Base-by-base conservation (phyloP, 2,329 filamentous ascomycete genomes). In the Neonectria faginata region DNA sequence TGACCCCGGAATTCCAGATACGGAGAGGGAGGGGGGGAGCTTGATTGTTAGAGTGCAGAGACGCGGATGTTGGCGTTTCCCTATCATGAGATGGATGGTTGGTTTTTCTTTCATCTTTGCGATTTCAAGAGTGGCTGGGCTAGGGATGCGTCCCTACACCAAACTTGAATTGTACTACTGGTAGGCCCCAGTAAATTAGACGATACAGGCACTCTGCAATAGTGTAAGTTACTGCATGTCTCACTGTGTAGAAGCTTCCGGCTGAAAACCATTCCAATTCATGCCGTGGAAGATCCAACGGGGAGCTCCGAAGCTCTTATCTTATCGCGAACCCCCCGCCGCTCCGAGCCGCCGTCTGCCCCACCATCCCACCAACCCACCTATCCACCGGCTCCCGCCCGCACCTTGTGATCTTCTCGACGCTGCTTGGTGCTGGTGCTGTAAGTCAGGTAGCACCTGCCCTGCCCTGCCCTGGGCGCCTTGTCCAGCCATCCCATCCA, bases 291-390 rank as follows among this genome's bases (percentile, higher is more conserved):
- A 31, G 25, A 5, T 44, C 42, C 51, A 65, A 61, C 72, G 72
- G 72, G 57, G 69, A 74, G 72, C 70, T 74, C 72, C 72, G 72
- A 61, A 67, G 62, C 66, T 67, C 71, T 74, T 74, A 74, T 75
- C 73, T 75, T 74, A 75, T 75, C 73, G 65, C 53, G 25, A 67
- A 56, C 66, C 64, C 65, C 70, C 66, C 22, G 22, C 60, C 65
- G 57, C 69, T 66, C 64, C 68, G 67, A 51, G 44, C 66, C 55
- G 44, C 66, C 55, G 60, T 59, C 63, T 64, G 57, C 58, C 63
- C 68, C 60, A 50, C 66, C 29, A 33, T 8, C 33, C 36, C 36
- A 39, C 36, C 36, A 39, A 39, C 12, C 36, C 14, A 39, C 55
- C 57, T 57, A 51, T 60, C 60, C 60, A 54, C 55, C 36, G 42